phyloP scores from a whole-genome alignment of 495 filamentous ascomycete species.

The Trichoderma erinaceum region DNA sequence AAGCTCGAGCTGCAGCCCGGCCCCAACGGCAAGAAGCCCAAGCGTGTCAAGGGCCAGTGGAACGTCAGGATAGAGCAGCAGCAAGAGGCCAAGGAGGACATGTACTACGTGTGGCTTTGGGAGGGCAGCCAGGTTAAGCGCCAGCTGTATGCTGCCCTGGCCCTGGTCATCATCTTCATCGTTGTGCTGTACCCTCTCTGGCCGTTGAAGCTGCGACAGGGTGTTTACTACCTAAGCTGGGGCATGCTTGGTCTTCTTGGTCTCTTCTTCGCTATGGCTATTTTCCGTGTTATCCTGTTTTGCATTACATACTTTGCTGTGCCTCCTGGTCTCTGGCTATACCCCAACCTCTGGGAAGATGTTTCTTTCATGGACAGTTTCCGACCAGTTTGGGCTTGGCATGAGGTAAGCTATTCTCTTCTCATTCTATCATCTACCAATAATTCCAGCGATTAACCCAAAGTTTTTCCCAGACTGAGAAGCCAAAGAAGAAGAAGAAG shows the following conservation, averaged over 20 bases:
- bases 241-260: constrained; percentile 87
- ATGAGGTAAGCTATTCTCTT: constrained; percentile 61
- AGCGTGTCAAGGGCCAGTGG: constrained; percentile 93
- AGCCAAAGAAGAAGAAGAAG: constrained; percentile 53
- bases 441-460: constrained; percentile 24
- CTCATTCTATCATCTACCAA: not conserved
- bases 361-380: constrained; percentile 98
- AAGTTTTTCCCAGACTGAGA: constrained; percentile 21
- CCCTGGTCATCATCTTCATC: constrained; percentile 72
- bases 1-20: constrained; percentile 73
- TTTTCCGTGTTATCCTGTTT: constrained; percentile 94
- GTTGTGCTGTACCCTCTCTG: constrained; percentile 95
- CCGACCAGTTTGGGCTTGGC: constrained; percentile 95
- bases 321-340: constrained; percentile 91
- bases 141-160: constrained; percentile 81
- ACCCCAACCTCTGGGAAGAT: constrained; percentile 97
- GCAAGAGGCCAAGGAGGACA: constrained; percentile 82
- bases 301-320: constrained; percentile 79
- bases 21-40: constrained; percentile 72
- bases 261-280: constrained; percentile 95
- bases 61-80: constrained; percentile 95
- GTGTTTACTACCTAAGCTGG: constrained; percentile 97
- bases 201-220: constrained; percentile 83
- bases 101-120: constrained; percentile 96
- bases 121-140: constrained; percentile 90